A percentile compares a stretch with the other conserved stretches of the same genome.
These are phyloP conservation scores for Daldinia concentrica DNA, from an alignment of 495 filamentous ascomycete species.

Conservation along the genomic window DNA sequence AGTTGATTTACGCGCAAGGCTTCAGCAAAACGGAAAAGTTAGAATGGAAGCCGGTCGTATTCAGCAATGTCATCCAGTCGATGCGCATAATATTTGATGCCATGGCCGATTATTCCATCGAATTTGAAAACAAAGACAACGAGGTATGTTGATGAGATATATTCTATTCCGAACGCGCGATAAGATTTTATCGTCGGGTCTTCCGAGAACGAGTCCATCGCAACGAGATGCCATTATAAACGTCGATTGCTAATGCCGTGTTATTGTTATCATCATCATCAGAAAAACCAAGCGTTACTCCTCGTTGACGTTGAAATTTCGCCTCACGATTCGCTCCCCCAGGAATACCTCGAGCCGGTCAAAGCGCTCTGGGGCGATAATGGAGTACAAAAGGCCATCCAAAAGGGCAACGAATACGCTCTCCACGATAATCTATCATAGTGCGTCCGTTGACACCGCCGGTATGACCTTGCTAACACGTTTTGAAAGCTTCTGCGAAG, in stretches of 20 bases:
- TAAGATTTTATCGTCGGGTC: conserved; percentile 41
- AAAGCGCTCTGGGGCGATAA: conserved; percentile 83
- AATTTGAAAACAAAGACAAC: conserved; percentile 78
- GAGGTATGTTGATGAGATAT: conserved; percentile 67
- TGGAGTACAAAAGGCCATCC: conserved; percentile 85
- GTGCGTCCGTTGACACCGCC: conserved; percentile 62
- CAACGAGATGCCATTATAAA: not conserved
- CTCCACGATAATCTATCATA: conserved; percentile 95
- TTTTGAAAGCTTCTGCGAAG: conserved; percentile 80
- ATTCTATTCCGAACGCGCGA: conserved; percentile 24
- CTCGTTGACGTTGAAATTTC: conserved; percentile 77
- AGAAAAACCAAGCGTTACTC: conserved; percentile 64
- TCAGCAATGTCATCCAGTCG: conserved; percentile 88
- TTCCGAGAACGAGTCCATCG: conserved; percentile 25
- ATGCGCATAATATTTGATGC: conserved; percentile 91
- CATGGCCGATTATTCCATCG: conserved; percentile 85
- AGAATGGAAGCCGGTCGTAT: conserved; percentile 93
- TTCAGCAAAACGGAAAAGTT: conserved; percentile 91
- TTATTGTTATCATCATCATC: too few species aligned
- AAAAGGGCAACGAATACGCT: conserved; percentile 93
- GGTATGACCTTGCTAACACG: conserved; percentile 8
- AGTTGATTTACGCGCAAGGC: conserved; percentile 93
- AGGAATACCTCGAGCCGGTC: conserved; percentile 77
- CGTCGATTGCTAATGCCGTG: conserved; percentile 24
- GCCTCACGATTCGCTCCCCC: conserved; percentile 75